Percentiles rank a stretch among this genome's conserved stretches.
Evolutionary conservation across 1,284 basidiomycete genomes (phyloP).

Genomic region (Puccinia sorghi): DNA sequence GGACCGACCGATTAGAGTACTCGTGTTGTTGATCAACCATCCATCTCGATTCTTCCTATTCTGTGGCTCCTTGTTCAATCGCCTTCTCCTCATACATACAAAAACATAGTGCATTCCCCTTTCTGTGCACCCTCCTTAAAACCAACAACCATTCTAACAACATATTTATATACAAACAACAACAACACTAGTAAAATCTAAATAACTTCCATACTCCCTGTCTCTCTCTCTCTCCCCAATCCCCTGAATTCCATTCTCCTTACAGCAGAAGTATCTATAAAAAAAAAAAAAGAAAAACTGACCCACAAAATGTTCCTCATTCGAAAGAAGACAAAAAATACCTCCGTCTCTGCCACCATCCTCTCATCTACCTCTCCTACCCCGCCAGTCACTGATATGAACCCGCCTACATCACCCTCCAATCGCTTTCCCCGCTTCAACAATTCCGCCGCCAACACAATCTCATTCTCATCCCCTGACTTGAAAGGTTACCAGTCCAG

Average conservation of each 20-base stretch:
- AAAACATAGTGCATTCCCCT: too few species aligned
- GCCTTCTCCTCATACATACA: not conserved
- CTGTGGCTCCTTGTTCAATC: conserved; percentile 1
- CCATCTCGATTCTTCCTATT: not conserved
- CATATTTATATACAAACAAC: too few species aligned
- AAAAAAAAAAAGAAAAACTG: not conserved
- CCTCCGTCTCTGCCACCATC: conserved; percentile 26
- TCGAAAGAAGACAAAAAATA: conserved; percentile 14
- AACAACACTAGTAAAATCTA: too few species aligned
- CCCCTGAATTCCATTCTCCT: too few species aligned
- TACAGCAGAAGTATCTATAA: too few species aligned
- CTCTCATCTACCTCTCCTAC: not conserved
- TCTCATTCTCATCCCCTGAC: conserved; percentile 1
- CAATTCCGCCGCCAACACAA: not conserved
- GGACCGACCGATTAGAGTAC: not conserved
- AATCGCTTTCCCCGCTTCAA: not conserved
- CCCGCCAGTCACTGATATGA: not conserved
- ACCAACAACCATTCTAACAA: too few species aligned
- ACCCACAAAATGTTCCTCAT: conserved; percentile 23
- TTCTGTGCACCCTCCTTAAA: not conserved
- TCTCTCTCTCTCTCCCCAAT: too few species aligned
- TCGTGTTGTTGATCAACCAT: conserved; percentile 6
- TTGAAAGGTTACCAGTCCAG: not conserved
- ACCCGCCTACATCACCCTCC: not conserved
- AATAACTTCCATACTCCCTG: conserved; percentile 2